Conservation (phyloP, 805 yeast genomes). For the Candida maesae region DNA sequence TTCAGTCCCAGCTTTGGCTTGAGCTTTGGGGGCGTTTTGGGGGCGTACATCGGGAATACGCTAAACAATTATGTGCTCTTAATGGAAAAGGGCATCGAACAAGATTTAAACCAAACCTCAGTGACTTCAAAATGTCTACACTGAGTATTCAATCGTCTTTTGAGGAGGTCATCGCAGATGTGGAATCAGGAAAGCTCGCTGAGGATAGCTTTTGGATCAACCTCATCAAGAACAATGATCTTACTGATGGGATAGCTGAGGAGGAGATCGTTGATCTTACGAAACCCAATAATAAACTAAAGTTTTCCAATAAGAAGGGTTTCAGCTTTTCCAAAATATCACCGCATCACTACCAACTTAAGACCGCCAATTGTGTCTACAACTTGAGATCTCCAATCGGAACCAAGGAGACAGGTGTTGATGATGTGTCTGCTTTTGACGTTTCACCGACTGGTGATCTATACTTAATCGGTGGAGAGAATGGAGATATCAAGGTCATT, state of each 20-base stretch:
- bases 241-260: constrained; percentile 22
- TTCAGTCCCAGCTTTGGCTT: too few relatives aligned
- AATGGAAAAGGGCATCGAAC: too few relatives aligned
- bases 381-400: constrained; percentile 13
- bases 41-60: too few relatives aligned
- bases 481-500: constrained; percentile 31
- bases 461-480: constrained; percentile 32
- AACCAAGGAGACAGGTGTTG: constrained; percentile 1
- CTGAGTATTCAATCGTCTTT: constrained; percentile 41
- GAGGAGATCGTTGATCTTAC: constrained; percentile 30
- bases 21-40: too few relatives aligned
- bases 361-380: constrained; percentile 15
- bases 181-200: constrained; percentile 18
- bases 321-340: too few relatives aligned
- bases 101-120: too few relatives aligned
- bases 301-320: too few relatives aligned
- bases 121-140: too few relatives aligned
- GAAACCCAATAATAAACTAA: constrained; percentile 13
- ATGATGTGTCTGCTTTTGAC: constrained; percentile 30
- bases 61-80: too few relatives aligned
- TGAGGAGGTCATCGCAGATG: constrained; percentile 40
- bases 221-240: constrained; percentile 15
- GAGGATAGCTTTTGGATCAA: constrained; percentile 44
- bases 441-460: constrained; percentile 27
- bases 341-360: constrained; percentile 15